Evolutionary conservation across 768 basidiomycete species (phyloP), one percentile per base, ranked within the genome.

Genomic region (Tremella fuciformis): DNA sequence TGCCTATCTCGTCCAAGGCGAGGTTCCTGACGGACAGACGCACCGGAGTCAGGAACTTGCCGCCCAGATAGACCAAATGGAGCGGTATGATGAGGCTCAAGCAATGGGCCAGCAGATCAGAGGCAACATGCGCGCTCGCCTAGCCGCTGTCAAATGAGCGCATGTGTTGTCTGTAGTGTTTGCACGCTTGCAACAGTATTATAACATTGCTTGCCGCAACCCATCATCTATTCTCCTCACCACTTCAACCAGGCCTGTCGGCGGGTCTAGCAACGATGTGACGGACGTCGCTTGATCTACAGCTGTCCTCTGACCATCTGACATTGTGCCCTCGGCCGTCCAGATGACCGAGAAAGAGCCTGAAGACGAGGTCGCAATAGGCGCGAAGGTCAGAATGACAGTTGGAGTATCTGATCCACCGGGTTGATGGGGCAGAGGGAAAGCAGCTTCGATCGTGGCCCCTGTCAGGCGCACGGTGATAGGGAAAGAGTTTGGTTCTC

Each of bases 401-500:
- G 29, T 34, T 11, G 29, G 29, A 34, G 11, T 11, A 34, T 34
- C 29, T 4, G 11, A 34, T 11, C 29, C 29, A 4, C 29, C 29
- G 4, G 29, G 6, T 11, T 4, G 6, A 11, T 34, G 29, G 24
- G 48, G 48, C 8, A 50, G 48, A 6, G 48, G 48, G 48, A 50
- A 50, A 2, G 48, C 21, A 13, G 24, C 48, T 21, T 18, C 15
- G 24, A 50, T 50, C 2, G 48, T 21, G 7, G 3, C 16, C 2
- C 21, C 15, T 13, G 48, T 24, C n/a, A 55, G 34, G 21, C 50
- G 39, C 13, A 50, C 58, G 15, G 26, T 60, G 42, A 60, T 49
- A 13, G 58, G 58, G 4, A 55, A 49, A 9, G 58, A 52, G 18
- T 55, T 18, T 21, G 49, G 22, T 37, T 63, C 61, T 44, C 21